Evolutionary conservation across 345 rosid species (phyloP), one percentile per base, ranked within the genome.

Genomic region (Hibiscus trionum): DNA sequence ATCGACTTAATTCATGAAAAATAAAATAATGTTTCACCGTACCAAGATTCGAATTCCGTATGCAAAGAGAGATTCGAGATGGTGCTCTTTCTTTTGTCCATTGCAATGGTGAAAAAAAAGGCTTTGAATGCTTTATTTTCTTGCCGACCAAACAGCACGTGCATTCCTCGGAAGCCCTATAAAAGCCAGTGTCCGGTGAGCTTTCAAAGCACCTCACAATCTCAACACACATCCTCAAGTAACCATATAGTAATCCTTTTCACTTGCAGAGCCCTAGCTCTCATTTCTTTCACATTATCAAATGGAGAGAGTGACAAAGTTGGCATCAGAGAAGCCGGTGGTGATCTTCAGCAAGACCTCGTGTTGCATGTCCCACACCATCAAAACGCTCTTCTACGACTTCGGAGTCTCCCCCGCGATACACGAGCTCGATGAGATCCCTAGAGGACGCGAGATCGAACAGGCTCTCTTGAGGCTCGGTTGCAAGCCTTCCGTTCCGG

Each of bases 341-440:
- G 97, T 94, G 86, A 94, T 91, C 57, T 94, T 91, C 87, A 91
- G 97, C 87, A 91, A 90, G 87, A 91, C 91, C 70, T 79, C 96
- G 0, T 94, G 97, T 78, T 88, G 91, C 83, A 90, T 94, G 96
- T 78, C 93, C 84, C 97, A 94, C 75, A 90, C 98, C 55, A 88
- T 91, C 50, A 91, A 94, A 81, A 80, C 93, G 42, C 70, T 94
- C 79, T 94, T 94, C 61, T 94, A 94, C 66, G 98, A 91, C 72
- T 96, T 85, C 74, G 97, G 93, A 1, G 96, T 88, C 77, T 86
- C 90, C 81, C 97, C 98, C 0, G 91, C 90, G 8, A 79, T 90
- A 37, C 73, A 87, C 5, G 98, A 94, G 86, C 86, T 94, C 1
- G 97, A 94, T 21, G 87, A 74, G 91, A 91, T 62, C 16, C 69